Evolutionary conservation across 2,329 filamentous ascomycete genomes (phyloP), one percentile per base, ranked within the genome.

Genomic region (Colletotrichum costaricense): DNA sequence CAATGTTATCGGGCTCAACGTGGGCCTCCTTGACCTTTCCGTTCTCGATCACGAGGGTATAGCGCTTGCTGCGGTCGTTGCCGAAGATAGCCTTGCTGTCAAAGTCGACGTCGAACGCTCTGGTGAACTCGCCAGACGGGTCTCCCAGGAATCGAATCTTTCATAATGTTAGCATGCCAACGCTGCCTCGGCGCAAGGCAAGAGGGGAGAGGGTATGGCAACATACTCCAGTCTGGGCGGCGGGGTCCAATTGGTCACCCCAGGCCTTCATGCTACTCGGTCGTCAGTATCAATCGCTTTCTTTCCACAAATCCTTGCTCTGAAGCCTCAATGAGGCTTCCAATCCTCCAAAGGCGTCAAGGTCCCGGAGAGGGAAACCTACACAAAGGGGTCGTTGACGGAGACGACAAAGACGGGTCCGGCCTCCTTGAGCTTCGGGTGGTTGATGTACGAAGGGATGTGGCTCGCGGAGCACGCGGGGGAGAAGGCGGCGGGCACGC

Each of bases 321-420:
- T 46, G n/a, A 19, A 14, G 22, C 19, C 11, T 6, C 14, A 8
- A 9, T 49, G 42, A 35, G 33, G 33, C 7, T 22, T 11, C 42
- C 1, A 22, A 22, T 9, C 42, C 7, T 8, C 2, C 3, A 12
- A 14, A 14, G 38, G 16, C 38, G 19, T 16, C 14, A 8, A 42
- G 16, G 5, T 42, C 38, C 3, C 16, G 19, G 38, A 5, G 3
- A n/a, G 5, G 19, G 0, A 49, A 16, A 85, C 93, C 84, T 87
- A 97, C 94, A 98, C 95, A 82, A 98, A 98, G 24, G 95, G 91
- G 82, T 98, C 96, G 81, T 98, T 98, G 81, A 98, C 95, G 19
- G 94, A 92, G 69, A 98, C 91, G 54, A 98, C 94, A 79, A 97
- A 97, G 58, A 98, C 94, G 79, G 93, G 88, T 62, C 95, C 95